Evolutionary conservation across 176 grass and related monocot species (phyloP).

Genomic region (Calamus simplicifolius): DNA sequence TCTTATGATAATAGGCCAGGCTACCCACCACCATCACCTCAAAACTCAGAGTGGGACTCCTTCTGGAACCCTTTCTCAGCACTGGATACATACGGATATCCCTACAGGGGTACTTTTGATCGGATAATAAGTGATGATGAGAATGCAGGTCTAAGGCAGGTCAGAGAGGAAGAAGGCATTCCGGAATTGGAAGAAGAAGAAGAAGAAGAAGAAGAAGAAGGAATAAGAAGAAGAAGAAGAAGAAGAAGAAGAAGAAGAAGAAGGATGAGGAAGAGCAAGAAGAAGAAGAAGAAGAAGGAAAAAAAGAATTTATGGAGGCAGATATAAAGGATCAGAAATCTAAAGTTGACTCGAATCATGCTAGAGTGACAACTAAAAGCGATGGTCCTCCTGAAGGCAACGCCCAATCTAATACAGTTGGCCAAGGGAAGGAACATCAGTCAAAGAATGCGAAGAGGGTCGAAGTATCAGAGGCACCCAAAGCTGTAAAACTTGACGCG

Average conservation of each 20-base stretch:
- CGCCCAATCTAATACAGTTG: constrained; percentile 30
- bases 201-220: background rate
- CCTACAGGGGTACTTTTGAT: constrained; percentile 41
- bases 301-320: constrained; percentile 25
- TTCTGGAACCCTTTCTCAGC: constrained; percentile 78
- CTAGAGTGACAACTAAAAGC: constrained; percentile 28
- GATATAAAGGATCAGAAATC: constrained; percentile 16
- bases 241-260: constrained; percentile 80
- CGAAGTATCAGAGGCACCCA: constrained; percentile 34
- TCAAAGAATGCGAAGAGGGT: constrained; percentile 47
- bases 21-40: constrained; percentile 47
- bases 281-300: constrained; percentile 4
- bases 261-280: background rate
- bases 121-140: constrained; percentile 69
- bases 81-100: constrained; percentile 33
- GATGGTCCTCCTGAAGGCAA: constrained; percentile 20
- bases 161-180: constrained; percentile 89
- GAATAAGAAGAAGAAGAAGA: background rate
- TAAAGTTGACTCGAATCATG: constrained; percentile 25
- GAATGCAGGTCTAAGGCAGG: constrained; percentile 53
- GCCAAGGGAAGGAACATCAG: constrained; percentile 45
- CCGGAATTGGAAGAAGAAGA: constrained; percentile 93
- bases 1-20: constrained; percentile 45
- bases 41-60: constrained; percentile 78
- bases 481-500: constrained; percentile 38